phyloP scores from a whole-genome alignment of 306 rosid genomes.

The Ormosia semicastrata region DNA sequence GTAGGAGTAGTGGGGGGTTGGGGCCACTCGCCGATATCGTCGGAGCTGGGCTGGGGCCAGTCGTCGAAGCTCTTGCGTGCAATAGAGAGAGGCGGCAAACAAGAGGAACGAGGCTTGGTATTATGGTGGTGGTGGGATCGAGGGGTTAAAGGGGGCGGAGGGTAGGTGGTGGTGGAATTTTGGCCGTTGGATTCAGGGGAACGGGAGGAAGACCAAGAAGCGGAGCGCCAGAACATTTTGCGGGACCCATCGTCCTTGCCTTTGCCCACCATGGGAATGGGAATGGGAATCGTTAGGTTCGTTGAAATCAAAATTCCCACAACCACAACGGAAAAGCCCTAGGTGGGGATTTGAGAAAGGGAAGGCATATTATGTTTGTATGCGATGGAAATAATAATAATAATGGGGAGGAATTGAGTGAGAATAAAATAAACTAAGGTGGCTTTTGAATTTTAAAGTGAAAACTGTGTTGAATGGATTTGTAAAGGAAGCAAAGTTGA shows the following conservation, averaged over 20 bases:
- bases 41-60: slow-evolving; percentile 97
- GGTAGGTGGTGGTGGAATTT: slow-evolving; percentile 33
- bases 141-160: slow-evolving; percentile 85
- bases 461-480: too few relatives aligned
- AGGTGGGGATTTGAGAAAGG: too few relatives aligned
- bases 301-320: too few relatives aligned
- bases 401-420: too few relatives aligned
- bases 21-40: slow-evolving; percentile 97
- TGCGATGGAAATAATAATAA: too few relatives aligned
- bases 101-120: too few relatives aligned
- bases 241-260: slow-evolving; percentile 54
- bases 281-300: too few relatives aligned
- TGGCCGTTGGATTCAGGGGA: not conserved
- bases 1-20: slow-evolving; percentile 90
- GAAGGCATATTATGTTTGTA: too few relatives aligned
- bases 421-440: too few relatives aligned
- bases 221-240: slow-evolving; percentile 87
- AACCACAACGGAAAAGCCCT: too few relatives aligned
- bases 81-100: slow-evolving; percentile 75
- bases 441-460: too few relatives aligned
- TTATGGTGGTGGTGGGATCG: slow-evolving; percentile 79
- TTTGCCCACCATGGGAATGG: slow-evolving; percentile 62
- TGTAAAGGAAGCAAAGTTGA: too few relatives aligned
- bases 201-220: slow-evolving; percentile 90
- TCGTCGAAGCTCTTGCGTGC: slow-evolving; percentile 94